These are phyloP conservation scores for Leishmania aethiopica DNA, from an alignment of 208 protist genomes.

Conservation along the genomic window DNA sequence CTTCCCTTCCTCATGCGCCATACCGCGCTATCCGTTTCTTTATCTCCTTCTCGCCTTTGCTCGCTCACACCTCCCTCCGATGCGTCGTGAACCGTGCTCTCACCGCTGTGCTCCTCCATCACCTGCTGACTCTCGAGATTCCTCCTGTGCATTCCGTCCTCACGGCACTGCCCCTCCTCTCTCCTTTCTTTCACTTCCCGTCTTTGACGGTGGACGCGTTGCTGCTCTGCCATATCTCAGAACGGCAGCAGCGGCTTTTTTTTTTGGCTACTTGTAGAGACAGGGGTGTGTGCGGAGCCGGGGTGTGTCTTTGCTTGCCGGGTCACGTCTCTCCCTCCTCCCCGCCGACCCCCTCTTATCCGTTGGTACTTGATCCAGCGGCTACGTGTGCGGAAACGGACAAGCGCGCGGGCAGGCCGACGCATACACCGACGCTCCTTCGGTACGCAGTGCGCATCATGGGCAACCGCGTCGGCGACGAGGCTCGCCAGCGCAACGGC, in stretches of 20 bases:
- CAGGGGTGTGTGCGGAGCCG: not conserved
- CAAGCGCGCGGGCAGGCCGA: slow-evolving; percentile 8
- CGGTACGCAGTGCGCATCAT: not conserved
- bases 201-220: not conserved
- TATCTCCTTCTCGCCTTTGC: not conserved
- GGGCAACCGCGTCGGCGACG: not conserved
- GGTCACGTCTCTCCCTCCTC: not conserved
- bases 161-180: not conserved
- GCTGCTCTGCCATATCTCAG: not conserved
- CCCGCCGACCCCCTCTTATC: not conserved
- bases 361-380: not conserved
- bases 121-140: not conserved
- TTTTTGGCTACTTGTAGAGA: not conserved
- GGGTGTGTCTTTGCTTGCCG: not conserved
- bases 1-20: not conserved
- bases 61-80: not conserved
- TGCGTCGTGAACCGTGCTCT: not conserved
- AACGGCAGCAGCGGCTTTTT: not conserved
- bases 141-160: not conserved
- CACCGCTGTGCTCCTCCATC: not conserved
- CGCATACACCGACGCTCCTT: not conserved
- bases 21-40: not conserved
- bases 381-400: not conserved
- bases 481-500: slow-evolving; percentile 44
- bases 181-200: not conserved